Base-by-base conservation (phyloP, 139 green algal species). In the Pseudopediastrum boryanum region DNA sequence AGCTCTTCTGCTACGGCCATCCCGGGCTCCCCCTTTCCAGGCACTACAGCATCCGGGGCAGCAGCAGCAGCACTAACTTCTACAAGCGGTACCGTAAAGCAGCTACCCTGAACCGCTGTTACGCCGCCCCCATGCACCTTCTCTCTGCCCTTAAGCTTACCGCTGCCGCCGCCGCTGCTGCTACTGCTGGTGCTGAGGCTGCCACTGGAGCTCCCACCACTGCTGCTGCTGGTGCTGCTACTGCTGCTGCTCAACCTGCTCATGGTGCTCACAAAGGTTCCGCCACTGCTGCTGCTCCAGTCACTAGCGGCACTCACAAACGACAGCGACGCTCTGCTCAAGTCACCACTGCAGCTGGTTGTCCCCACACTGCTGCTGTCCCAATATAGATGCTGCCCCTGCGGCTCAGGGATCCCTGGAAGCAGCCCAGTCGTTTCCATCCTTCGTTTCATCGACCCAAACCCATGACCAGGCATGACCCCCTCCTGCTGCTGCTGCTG, bases 311-410 rank as follows among this genome's bases (percentile, higher is more conserved):
- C n/a, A n/a, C n/a, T n/a, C n/a, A n/a, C n/a, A n/a, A n/a, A n/a
- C n/a, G n/a, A n/a, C n/a, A n/a, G n/a, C n/a, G n/a, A n/a, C n/a
- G n/a, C n/a, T n/a, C n/a, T n/a, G n/a, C n/a, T n/a, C n/a, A n/a
- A n/a, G n/a, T n/a, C n/a, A n/a, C 25, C 38, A 12, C n/a, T 19
- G 46, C 29, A 19, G 54, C 46, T 27, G 48, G 50, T 64, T n/a
- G n/a, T n/a, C n/a, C n/a, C n/a, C n/a, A n/a, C n/a, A 50, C 71
- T 78, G 71, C 16, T 69, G 7, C 50, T 70, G n/a, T 70, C 54
- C 71, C 71, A 78, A 13, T 29, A 38, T 1, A 6, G 58, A 56
- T 78, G 71, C 8, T 4, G 64, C 5, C 71, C 71, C 6, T 56
- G 52, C 4, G 71, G 39, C 1, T 23, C 9, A 23, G 71, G 71